phyloP scores from a whole-genome alignment of 2,329 filamentous ascomycete species.

The Penicillium sp. region DNA sequence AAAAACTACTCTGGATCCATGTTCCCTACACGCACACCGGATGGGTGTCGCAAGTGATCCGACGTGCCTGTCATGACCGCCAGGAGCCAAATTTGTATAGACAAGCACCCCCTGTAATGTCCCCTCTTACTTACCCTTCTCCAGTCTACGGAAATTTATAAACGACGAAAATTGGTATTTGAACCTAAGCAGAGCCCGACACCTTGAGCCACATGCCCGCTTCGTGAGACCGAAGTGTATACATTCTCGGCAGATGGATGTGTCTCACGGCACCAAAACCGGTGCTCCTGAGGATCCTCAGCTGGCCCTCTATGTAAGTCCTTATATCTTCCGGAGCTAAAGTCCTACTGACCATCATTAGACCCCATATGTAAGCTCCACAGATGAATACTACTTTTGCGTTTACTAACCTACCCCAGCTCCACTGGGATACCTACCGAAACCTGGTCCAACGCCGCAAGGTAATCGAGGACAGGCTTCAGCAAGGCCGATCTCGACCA shows the following conservation, averaged over 20 bases:
- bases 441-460: conserved; percentile 54
- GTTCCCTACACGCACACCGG: conserved; percentile 30
- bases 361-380: conserved; percentile 28
- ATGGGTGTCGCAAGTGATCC: conserved; percentile 22
- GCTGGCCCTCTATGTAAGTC: conserved; percentile 31
- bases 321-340: not conserved
- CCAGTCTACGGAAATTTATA: conserved; percentile 38
- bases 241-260: conserved; percentile 27
- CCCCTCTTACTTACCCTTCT: conserved; percentile 10
- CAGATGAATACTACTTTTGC: fast-evolving
- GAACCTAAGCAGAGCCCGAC: conserved; percentile 35
- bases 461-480: conserved; percentile 51
- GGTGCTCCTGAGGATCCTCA: conserved; percentile 20
- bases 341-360: conserved; percentile 6
- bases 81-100: conserved; percentile 24
- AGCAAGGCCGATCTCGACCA: conserved; percentile 53
- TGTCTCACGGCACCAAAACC: conserved; percentile 9
- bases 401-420: conserved; percentile 29
- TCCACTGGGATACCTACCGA: conserved; percentile 62
- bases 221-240: conserved; percentile 37
- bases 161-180: conserved; percentile 36
- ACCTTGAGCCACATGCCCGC: conserved; percentile 39
- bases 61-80: conserved; percentile 21
- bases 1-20: conserved; percentile 36
- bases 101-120: not conserved